Percentiles rank a stretch among this genome's conserved stretches.
Evolutionary conservation across 345 rosid genomes (phyloP).

Genomic region (Salix arbutifolia): DNA sequence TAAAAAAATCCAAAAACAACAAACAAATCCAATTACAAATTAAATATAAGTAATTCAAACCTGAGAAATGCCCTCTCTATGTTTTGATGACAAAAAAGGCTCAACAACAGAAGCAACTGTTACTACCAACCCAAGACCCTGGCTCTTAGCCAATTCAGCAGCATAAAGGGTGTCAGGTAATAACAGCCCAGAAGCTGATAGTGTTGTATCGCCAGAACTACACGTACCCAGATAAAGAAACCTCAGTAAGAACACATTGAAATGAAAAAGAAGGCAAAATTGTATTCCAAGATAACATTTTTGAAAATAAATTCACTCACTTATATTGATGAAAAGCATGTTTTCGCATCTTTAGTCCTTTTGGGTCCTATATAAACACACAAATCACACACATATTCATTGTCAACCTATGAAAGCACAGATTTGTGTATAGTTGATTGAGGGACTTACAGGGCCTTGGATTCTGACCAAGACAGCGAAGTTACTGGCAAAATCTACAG

Average conservation of each 20-base stretch:
- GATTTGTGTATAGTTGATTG: not conserved
- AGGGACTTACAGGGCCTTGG: conserved; percentile 69
- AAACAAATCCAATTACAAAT: not conserved
- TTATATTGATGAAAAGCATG: conserved; percentile 85
- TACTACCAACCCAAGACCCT: conserved; percentile 43
- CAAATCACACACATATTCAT: not conserved
- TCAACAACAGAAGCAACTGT: conserved; percentile 86
- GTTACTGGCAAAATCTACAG: conserved; percentile 45
- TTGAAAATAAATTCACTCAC: conserved; percentile 34
- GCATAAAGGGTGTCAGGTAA: conserved; percentile 45
- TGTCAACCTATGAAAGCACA: not conserved
- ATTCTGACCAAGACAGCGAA: conserved; percentile 76
- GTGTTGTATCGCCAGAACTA: conserved; percentile 77
- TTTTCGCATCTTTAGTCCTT: conserved; percentile 83
- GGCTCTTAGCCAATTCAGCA: conserved; percentile 32
- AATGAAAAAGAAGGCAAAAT: not conserved
- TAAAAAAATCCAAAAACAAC: not conserved
- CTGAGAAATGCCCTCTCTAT: conserved; percentile 47
- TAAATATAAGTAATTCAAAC: conserved; percentile 22
- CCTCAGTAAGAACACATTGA: not conserved
- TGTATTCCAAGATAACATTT: not conserved
- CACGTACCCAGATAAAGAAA: conserved; percentile 8
- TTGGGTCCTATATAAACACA: conserved; percentile 59
- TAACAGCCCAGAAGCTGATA: conserved; percentile 86
- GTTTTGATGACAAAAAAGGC: conserved; percentile 52